Evolutionary conservation across 2,329 filamentous ascomycete genomes (phyloP).

Genomic region (Purpureocillium takamizusanense): DNA sequence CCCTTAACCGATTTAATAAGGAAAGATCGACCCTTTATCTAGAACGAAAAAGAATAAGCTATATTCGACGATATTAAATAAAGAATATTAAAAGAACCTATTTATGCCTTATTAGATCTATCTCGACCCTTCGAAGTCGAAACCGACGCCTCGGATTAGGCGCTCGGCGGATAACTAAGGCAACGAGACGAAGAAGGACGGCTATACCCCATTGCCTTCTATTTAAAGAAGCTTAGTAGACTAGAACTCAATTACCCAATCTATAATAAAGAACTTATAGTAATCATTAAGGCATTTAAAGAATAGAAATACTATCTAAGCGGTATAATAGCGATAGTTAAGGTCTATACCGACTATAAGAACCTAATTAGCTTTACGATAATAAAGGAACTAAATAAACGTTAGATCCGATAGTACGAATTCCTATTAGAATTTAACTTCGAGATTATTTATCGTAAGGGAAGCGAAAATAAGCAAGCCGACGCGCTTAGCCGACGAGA

Average conservation of each 20-base stretch:
- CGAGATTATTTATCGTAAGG: conserved; percentile 8
- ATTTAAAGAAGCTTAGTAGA: conserved; percentile 6
- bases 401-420: no score
- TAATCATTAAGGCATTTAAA: conserved; percentile 2
- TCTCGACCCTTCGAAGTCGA: not conserved
- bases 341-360: conserved; percentile 2
- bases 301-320: conserved; percentile 7
- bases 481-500: conserved; percentile 1
- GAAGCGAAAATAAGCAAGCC: conserved; percentile 6
- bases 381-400: no score
- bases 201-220: not conserved
- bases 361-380: conserved; percentile 1
- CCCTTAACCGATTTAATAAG: not conserved
- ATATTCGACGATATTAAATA: no score
- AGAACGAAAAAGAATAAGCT: no score
- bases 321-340: conserved; percentile 1
- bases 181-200: not conserved
- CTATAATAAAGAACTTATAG: no score
- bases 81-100: not conserved
- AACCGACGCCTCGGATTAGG: not conserved
- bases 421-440: no score
- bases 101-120: not conserved
- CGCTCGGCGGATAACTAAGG: not conserved
- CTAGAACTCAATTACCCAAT: conserved; percentile 7
- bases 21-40: not conserved